Conservation (phyloP, 2,329 filamentous ascomycete species). For the Paracamarosporium sp. region DNA sequence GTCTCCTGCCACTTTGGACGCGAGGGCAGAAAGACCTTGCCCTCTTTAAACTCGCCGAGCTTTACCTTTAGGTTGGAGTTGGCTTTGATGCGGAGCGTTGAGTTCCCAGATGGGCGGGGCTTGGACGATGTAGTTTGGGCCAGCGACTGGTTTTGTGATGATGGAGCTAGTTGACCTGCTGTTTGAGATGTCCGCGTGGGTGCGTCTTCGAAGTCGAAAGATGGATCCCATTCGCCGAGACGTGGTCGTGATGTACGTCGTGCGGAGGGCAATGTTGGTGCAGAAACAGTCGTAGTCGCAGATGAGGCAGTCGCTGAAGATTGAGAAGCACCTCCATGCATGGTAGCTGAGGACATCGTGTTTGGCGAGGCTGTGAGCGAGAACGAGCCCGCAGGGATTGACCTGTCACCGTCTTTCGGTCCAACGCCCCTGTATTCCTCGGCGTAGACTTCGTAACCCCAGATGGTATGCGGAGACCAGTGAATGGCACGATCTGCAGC, state of each 20-base stretch:
- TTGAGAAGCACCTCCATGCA: conserved; percentile 29
- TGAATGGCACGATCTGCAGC: conserved; percentile 57
- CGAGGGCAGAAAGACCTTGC: conserved; percentile 56
- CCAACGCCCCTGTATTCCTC: conserved; percentile 55
- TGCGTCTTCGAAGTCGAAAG: conserved; percentile 25
- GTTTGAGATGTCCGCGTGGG: conserved; percentile 5
- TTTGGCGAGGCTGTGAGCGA: conserved; percentile 40
- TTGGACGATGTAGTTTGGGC: conserved; percentile 29
- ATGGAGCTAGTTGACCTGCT: conserved; percentile 43
- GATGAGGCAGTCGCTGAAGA: conserved; percentile 50
- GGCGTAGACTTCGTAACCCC: conserved; percentile 56
- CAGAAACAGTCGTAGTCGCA: conserved; percentile 45
- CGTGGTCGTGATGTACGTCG: conserved; percentile 31
- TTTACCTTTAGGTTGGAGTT: conserved; percentile 27
- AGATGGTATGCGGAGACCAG: conserved; percentile 54
- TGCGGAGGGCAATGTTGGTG: conserved; percentile 29
- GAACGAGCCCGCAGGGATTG: conserved; percentile 48
- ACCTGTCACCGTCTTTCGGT: conserved; percentile 50
- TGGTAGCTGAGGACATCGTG: conserved; percentile 41
- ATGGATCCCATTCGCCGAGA: conserved; percentile 29
- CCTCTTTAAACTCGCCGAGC: conserved; percentile 51
- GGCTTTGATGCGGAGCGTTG: conserved; percentile 42
- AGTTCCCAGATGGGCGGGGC: conserved; percentile 24
- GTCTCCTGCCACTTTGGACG: conserved; percentile 50
- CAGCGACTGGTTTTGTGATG: conserved; percentile 15